Percentiles rank a stretch among this genome's conserved stretches.
Evolutionary conservation across 78 protist genomes (phyloP).

Genomic region (Blattamonas nauphoetae): DNA sequence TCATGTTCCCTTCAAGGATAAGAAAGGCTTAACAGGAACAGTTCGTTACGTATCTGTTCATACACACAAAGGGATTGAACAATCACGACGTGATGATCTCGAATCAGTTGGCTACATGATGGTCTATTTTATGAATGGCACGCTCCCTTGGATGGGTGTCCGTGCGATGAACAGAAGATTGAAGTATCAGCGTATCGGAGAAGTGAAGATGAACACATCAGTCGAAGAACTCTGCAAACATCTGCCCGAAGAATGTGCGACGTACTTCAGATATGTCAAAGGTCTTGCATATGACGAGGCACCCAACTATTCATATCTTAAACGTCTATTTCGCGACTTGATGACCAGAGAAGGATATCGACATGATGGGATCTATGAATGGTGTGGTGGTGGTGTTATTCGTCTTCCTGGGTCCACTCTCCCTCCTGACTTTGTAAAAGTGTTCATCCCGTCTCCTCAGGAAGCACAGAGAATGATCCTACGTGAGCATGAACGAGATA

Average conservation of each 20-base stretch:
- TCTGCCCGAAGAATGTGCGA: background rate
- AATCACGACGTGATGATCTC: conserved; percentile 3
- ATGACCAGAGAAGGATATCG: background rate
- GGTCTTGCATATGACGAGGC: background rate
- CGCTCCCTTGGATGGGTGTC: conserved; percentile 10
- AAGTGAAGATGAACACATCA: background rate
- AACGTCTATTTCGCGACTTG: background rate
- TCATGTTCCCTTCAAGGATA: background rate
- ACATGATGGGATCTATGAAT: background rate
- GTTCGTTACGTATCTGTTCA: background rate
- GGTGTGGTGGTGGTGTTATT: background rate
- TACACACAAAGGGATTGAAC: conserved; percentile 11
- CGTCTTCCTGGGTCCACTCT: background rate
- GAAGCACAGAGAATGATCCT: background rate
- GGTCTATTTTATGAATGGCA: background rate
- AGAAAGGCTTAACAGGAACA: conserved; percentile 6
- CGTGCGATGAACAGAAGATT: conserved; percentile 43
- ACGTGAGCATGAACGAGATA: background rate
- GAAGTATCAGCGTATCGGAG: conserved; percentile 79
- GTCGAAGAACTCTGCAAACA: background rate
- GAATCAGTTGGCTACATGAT: conserved; percentile 8
- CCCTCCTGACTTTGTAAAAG: background rate
- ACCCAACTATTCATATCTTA: background rate
- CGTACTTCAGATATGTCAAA: background rate
- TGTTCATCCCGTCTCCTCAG: background rate